Evolutionary conservation across 2,329 filamentous ascomycete genomes (phyloP).

Genomic region (Alternaria conjuncta): DNA sequence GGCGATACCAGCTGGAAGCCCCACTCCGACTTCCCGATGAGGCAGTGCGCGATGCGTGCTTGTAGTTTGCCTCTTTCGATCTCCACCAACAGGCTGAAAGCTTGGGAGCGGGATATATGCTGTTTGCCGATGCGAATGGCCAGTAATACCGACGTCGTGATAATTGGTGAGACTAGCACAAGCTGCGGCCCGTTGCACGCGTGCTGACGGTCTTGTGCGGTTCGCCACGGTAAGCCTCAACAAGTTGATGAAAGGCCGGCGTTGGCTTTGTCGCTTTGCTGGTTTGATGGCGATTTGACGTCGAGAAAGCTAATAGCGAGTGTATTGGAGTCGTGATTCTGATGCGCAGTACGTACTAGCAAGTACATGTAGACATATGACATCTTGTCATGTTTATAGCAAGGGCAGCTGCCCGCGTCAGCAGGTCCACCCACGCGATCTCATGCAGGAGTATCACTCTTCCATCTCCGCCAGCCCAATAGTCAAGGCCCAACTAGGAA

Average conservation of each 20-base stretch:
- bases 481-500: slow-evolving; percentile 16
- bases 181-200: slow-evolving; percentile 13
- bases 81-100: not conserved
- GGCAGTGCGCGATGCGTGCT: slow-evolving; percentile 9
- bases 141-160: slow-evolving; percentile 12
- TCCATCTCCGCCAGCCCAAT: slow-evolving; percentile 25
- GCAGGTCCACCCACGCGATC: slow-evolving; percentile 26
- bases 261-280: slow-evolving; percentile 12
- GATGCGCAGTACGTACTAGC: not conserved
- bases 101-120: not conserved
- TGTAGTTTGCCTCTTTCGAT: not conserved
- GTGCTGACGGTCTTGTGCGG: slow-evolving; percentile 13
- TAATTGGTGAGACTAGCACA: slow-evolving; percentile 13
- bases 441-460: slow-evolving; percentile 27
- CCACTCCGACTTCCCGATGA: not conserved
- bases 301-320: not conserved
- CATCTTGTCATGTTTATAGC: slow-evolving; percentile 5
- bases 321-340: not conserved
- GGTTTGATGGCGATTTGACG: not conserved
- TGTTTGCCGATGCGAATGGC: not conserved
- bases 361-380: not conserved
- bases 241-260: slow-evolving; percentile 10
- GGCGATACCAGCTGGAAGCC: slow-evolving; percentile 4
- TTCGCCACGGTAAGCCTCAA: slow-evolving; percentile 33
- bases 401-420: slow-evolving; percentile 31